Evolutionary conservation across 2,329 filamentous ascomycete genomes (phyloP).

Genomic region (Lasiodiplodia theobromae): DNA sequence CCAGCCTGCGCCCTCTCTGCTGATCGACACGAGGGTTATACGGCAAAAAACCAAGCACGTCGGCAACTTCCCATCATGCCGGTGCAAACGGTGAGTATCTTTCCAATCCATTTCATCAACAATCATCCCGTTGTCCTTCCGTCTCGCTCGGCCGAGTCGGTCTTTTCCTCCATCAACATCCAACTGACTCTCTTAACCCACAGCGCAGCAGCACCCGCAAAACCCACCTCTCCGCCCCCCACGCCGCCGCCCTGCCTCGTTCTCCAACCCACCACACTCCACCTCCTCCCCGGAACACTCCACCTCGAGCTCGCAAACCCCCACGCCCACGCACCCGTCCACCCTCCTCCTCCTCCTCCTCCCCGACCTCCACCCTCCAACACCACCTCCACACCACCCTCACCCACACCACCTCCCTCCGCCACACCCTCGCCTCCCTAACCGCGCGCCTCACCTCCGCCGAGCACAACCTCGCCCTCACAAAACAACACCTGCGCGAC

Average conservation of each 20-base stretch:
- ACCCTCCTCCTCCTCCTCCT: not conserved
- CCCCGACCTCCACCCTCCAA: too few relatives aligned
- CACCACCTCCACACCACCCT: too few relatives aligned
- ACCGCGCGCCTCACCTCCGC: not conserved
- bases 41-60: not conserved
- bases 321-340: too few relatives aligned
- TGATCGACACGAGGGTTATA: not conserved
- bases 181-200: not conserved
- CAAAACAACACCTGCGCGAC: not conserved
- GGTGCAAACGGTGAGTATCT: slow-evolving; percentile 1
- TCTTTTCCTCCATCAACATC: not conserved
- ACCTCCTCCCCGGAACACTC: too few relatives aligned
- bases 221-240: too few relatives aligned
- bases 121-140: not conserved
- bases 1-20: too few relatives aligned
- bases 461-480: not conserved
- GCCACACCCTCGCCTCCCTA: not conserved
- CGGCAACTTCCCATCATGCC: not conserved
- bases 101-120: not conserved
- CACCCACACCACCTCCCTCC: not conserved
- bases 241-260: too few relatives aligned
- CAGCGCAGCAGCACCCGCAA: too few relatives aligned
- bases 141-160: not conserved
- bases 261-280: too few relatives aligned
- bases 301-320: too few relatives aligned